Evolutionary conservation across 306 rosid species (phyloP).

Genomic region (Trichosanthes truncata): DNA sequence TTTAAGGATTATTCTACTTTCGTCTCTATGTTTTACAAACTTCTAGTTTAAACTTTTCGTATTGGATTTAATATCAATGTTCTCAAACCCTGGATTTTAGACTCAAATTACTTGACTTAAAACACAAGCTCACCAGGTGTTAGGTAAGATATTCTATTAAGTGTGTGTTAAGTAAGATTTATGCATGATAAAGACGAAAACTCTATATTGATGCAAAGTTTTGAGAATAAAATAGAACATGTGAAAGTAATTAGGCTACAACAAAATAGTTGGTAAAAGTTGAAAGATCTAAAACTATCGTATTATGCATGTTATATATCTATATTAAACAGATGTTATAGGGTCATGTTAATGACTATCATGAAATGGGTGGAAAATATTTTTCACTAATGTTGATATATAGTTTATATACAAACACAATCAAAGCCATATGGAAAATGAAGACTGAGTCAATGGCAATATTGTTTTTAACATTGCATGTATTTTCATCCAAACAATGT

Average conservation of each 20-base stretch:
- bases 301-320: background rate
- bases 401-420: background rate
- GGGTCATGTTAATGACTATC: background rate
- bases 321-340: too few species aligned
- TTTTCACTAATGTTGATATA: background rate
- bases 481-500: conserved; percentile 1
- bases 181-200: too few species aligned
- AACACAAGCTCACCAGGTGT: background rate
- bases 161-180: background rate
- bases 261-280: background rate
- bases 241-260: background rate
- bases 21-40: background rate
- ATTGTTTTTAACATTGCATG: background rate
- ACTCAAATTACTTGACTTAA: background rate
- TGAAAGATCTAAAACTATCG: too few species aligned
- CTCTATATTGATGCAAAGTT: background rate
- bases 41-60: background rate
- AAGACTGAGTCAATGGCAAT: background rate
- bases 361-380: background rate
- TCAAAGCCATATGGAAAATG: background rate
- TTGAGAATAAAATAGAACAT: background rate
- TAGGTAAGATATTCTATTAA: background rate
- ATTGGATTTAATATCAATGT: background rate
- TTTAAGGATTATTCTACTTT: background rate
- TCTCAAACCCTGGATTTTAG: background rate